These are phyloP conservation scores for Hemerocallis citrina DNA, from an alignment of 106 monocot genomes.

Conservation along the genomic window DNA sequence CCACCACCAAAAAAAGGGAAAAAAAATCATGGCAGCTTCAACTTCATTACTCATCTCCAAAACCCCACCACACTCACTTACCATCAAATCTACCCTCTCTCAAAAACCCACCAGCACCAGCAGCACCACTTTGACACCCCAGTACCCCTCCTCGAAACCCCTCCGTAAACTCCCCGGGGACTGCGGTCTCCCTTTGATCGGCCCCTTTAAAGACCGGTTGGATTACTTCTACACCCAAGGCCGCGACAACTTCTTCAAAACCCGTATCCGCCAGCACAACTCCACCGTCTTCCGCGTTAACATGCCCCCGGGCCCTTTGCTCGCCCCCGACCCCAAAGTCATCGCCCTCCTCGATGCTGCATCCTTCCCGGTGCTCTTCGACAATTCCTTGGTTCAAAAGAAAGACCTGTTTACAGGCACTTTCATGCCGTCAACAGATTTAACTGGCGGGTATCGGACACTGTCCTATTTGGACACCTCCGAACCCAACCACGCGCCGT, in stretches of 20 bases:
- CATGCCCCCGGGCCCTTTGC: slow-evolving; percentile 79
- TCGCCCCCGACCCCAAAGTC: slow-evolving; percentile 64
- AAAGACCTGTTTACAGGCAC: slow-evolving; percentile 90
- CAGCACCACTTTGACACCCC: too few species aligned
- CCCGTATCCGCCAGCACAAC: slow-evolving; percentile 33
- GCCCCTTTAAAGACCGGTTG: slow-evolving; percentile 30
- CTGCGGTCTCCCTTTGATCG: slow-evolving; percentile 44
- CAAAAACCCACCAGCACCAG: not conserved
- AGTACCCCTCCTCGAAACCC: slow-evolving; percentile 4
- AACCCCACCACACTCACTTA: too few species aligned
- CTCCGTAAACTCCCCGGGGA: slow-evolving; percentile 39
- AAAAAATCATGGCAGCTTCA: too few species aligned
- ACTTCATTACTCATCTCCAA: too few species aligned
- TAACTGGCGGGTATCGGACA: slow-evolving; percentile 77
- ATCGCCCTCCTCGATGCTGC: slow-evolving; percentile 80
- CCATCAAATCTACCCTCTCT: not conserved
- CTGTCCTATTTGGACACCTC: slow-evolving; percentile 86
- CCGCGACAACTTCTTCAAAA: slow-evolving; percentile 68
- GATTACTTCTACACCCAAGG: slow-evolving; percentile 55
- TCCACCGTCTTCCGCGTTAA: slow-evolving; percentile 87
- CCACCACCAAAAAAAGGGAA: too few species aligned
- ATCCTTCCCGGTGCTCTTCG: slow-evolving; percentile 83
- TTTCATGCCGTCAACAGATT: slow-evolving; percentile 62
- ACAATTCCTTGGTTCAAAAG: slow-evolving; percentile 80
- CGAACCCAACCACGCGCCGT: slow-evolving; percentile 75